Conservation (phyloP, 2,329 filamentous ascomycete genomes). For the Cordyceps farinosa region DNA sequence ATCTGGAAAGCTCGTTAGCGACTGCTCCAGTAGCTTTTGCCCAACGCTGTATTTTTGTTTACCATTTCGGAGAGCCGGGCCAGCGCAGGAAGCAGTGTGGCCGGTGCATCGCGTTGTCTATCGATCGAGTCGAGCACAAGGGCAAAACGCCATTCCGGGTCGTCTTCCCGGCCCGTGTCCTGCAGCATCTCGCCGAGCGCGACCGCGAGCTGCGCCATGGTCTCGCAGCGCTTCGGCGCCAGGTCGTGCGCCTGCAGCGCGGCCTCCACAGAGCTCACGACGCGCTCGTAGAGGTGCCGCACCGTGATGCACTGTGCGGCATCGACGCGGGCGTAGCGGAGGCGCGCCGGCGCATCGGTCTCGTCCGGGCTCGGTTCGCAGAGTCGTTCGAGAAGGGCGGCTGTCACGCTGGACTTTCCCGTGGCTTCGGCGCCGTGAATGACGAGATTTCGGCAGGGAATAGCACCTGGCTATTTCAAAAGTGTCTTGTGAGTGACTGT, state of each 20-base stretch:
- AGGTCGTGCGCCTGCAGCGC: conserved; percentile 45
- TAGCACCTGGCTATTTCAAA: conserved; percentile 54
- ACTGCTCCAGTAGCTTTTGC: too few species aligned
- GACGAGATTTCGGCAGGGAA: conserved; percentile 70
- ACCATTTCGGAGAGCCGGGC: conserved; percentile 79
- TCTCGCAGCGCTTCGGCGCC: conserved; percentile 67
- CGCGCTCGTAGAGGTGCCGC: conserved; percentile 72
- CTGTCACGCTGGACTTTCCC: conserved; percentile 73
- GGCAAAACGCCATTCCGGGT: conserved; percentile 59
- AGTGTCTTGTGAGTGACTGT: conserved; percentile 2
- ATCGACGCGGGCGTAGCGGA: conserved; percentile 60
- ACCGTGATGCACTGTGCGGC: conserved; percentile 74
- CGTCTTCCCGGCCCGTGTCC: conserved; percentile 33
- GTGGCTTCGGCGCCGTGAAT: conserved; percentile 83
- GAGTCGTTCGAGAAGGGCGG: conserved; percentile 39
- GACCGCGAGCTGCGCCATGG: conserved; percentile 70
- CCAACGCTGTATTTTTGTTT: conserved; percentile 17
- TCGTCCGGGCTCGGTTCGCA: conserved; percentile 21
- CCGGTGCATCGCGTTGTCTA: conserved; percentile 72
- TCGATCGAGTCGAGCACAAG: conserved; percentile 88
- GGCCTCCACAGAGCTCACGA: conserved; percentile 55
- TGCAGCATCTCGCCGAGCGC: conserved; percentile 65
- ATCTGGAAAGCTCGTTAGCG: conserved; percentile 51
- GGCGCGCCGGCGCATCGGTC: conserved; percentile 25
- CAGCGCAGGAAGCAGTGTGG: conserved; percentile 75